phyloP scores from a whole-genome alignment of 345 rosid genomes.

The Brassica juncea region DNA sequence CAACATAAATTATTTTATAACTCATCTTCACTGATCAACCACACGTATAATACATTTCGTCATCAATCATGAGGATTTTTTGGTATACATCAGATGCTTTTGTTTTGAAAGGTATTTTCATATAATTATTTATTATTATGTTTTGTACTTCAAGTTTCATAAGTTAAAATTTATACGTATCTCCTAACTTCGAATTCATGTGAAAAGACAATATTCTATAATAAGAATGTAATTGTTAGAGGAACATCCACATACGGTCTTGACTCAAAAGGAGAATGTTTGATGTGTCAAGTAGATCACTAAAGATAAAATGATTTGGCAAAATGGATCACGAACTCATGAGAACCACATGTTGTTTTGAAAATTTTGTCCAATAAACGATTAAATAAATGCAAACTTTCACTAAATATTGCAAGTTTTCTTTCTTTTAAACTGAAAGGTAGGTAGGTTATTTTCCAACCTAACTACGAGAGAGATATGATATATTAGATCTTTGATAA shows the following conservation, averaged over 20 bases:
- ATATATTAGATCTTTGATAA: not conserved
- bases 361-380: constrained; percentile 23
- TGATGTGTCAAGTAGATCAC: constrained; percentile 24
- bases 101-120: not conserved
- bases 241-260: constrained; percentile 27
- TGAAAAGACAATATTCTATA: constrained; percentile 17
- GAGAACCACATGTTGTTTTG: constrained; percentile 22
- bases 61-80: not conserved
- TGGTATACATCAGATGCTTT: not conserved
- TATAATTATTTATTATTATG: not conserved
- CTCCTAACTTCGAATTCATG: constrained; percentile 31
- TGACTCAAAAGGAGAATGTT: constrained; percentile 14
- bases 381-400: not conserved
- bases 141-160: constrained; percentile 36
- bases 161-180: constrained; percentile 30
- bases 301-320: not conserved
- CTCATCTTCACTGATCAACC: constrained; percentile 4
- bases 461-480: not conserved
- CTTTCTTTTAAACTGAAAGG: not conserved
- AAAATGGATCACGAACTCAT: constrained; percentile 7
- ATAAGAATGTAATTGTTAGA: constrained; percentile 14
- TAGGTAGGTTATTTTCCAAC: not conserved
- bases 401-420: not conserved
- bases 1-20: not conserved
- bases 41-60: constrained; percentile 7